Evolutionary conservation across 1,284 basidiomycete species (phyloP).

Genomic region (Puccinia novopanici): DNA sequence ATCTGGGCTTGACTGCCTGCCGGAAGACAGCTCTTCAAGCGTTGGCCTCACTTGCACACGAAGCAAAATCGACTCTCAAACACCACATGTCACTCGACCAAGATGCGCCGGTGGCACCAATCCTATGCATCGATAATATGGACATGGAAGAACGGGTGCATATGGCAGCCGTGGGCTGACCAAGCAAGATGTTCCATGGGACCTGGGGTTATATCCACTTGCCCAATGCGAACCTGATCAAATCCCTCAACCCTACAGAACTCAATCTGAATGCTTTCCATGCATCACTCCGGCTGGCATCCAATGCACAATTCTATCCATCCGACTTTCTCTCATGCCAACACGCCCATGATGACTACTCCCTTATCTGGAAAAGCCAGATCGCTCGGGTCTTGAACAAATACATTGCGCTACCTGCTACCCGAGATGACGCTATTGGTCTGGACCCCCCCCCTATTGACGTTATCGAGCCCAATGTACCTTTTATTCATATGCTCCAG

Average conservation of each 20-base stretch:
- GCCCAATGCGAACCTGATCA: background rate
- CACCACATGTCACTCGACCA: background rate
- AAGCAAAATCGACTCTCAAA: background rate
- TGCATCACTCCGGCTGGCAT: background rate
- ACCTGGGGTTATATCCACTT: background rate
- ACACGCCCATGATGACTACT: background rate
- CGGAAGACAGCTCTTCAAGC: background rate
- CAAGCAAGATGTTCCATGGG: no score
- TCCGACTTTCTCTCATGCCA: background rate
- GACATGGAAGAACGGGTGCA: background rate
- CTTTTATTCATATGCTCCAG: background rate
- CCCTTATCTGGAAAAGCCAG: no score
- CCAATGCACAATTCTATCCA: background rate
- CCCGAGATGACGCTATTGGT: no score
- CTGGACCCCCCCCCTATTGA: background rate
- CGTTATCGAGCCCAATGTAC: background rate
- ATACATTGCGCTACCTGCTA: background rate
- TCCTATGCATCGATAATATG: background rate
- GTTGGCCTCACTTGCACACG: background rate
- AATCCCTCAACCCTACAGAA: no score
- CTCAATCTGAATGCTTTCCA: background rate
- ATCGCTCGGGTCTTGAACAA: background rate
- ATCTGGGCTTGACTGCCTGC: background rate
- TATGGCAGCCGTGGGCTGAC: background rate
- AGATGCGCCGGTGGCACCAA: background rate